phyloP scores from a whole-genome alignment of 1,284 basidiomycete genomes.

The Trichosporon coremiiforme region DNA sequence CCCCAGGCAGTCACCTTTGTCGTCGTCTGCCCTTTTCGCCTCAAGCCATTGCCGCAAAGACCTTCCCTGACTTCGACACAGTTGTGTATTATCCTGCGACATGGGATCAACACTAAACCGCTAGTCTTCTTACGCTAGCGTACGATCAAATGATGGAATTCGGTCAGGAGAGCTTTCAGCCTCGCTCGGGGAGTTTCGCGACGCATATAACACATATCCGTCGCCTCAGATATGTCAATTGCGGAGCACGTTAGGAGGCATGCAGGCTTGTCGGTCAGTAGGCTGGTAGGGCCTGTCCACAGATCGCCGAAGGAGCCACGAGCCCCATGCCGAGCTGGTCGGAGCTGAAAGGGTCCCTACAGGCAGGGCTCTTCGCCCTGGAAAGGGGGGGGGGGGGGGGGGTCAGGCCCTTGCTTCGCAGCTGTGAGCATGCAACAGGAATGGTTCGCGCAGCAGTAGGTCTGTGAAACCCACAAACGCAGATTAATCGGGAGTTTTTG shows the following conservation, averaged over 20 bases:
- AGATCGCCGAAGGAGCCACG: background rate
- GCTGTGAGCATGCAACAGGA: too few species aligned
- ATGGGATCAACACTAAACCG: slow-evolving; percentile 3
- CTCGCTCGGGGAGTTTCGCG: background rate
- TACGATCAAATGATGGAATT: background rate
- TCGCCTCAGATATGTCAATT: background rate
- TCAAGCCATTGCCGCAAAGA: too few species aligned
- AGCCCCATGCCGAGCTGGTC: background rate
- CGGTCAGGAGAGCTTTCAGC: background rate
- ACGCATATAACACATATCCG: background rate
- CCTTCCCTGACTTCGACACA: background rate
- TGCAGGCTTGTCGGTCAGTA: background rate
- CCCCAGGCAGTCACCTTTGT: background rate
- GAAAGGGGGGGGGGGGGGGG: too few species aligned
- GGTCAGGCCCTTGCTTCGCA: background rate
- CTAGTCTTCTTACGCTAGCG: background rate
- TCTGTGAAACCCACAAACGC: background rate
- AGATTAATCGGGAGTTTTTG: background rate
- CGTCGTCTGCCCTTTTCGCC: background rate
- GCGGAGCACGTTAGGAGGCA: background rate
- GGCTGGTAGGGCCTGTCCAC: background rate
- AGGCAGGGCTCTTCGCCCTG: too few species aligned
- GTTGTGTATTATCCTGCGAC: slow-evolving; percentile 1
- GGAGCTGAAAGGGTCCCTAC: background rate
- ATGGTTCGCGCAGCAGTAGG: background rate